phyloP scores from a whole-genome alignment of 139 green algal genomes.

The Chlorella sp. region DNA sequence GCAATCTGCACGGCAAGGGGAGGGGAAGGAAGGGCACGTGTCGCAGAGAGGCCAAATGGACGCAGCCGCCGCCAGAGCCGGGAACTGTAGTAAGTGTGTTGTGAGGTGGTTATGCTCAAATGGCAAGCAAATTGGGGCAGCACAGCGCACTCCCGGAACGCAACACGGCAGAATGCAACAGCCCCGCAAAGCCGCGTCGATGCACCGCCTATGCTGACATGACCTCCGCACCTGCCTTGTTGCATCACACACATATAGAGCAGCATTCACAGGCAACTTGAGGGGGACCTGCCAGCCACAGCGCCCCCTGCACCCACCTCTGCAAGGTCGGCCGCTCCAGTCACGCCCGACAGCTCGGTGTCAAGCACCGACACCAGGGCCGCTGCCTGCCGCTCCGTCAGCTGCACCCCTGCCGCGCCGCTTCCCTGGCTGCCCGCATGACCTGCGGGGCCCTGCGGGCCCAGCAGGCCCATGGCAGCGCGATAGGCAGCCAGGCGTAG shows the following conservation, averaged over 20 bases:
- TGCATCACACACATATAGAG: not conserved
- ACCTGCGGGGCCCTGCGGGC: not conserved
- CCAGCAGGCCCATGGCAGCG: not conserved
- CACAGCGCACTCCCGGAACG: no score
- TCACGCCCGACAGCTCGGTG: not conserved
- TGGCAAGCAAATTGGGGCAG: no score
- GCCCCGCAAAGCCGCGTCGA: no score
- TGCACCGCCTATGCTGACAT: no score
- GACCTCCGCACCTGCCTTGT: no score
- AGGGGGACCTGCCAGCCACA: no score
- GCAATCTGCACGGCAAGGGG: not conserved
- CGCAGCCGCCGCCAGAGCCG: no score
- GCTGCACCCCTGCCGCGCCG: not conserved
- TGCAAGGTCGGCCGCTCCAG: not conserved
- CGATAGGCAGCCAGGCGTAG: constrained; percentile 2
- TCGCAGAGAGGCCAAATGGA: no score
- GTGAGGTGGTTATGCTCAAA: no score
- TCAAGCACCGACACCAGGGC: constrained; percentile 11
- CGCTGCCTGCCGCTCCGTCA: constrained; percentile 9
- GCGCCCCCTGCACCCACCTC: constrained; percentile 6
- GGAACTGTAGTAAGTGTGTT: no score
- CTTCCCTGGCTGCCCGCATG: not conserved
- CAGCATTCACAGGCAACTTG: not conserved
- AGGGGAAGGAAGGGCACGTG: not conserved
- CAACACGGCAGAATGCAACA: no score